Base-by-base conservation (phyloP, 176 grass and related monocot genomes). In the Musa beccarii region DNA sequence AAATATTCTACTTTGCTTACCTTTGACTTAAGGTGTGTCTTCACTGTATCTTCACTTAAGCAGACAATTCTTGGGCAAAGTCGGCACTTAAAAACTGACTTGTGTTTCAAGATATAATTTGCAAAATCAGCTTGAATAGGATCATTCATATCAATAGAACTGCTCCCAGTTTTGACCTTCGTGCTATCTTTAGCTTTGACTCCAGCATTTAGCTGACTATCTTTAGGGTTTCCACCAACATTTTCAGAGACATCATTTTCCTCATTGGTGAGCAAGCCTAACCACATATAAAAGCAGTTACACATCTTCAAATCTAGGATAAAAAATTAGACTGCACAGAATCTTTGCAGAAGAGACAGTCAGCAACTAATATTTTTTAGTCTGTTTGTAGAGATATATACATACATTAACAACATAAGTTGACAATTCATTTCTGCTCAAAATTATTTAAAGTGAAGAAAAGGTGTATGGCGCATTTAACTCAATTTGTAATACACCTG, bases 71-170 rank as follows among this genome's bases (percentile, higher is more conserved):
- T 86, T 71, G 88, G 95, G 81, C 95, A 98, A 65, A 93, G 75
- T 69, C 89, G 88, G 84, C 90, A 98, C 81, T 90, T 93, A 75
- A 76, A 98, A 54, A 98, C 90, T 61, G 88, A 89, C 75, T 93
- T 98, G 80, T 75, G 85, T 81, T 91, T 93, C 82, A 98, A 87
- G 81, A 98, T 87, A 63, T 51, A 91, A 73, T 69, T 85, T 17
- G 59, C 69, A 54, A 91, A 85, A 76, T 93, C 95, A 56, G 43
- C 50, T 56, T 82, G 72, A 22, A 73, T 14, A 1, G 75, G 51
- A 65, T 85, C 84, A 81, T 86, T 78, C 69, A 54, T 62, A 49
- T 76, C 74, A 79, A 25, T 24, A 65, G 76, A 55, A 83, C 53
- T 23, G 19, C 78, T 59, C 22, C 77, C 55, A 72, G 79, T 81